Conservation (phyloP, 2,329 filamentous ascomycete species). For the Scedosporium aurantiacum region DNA sequence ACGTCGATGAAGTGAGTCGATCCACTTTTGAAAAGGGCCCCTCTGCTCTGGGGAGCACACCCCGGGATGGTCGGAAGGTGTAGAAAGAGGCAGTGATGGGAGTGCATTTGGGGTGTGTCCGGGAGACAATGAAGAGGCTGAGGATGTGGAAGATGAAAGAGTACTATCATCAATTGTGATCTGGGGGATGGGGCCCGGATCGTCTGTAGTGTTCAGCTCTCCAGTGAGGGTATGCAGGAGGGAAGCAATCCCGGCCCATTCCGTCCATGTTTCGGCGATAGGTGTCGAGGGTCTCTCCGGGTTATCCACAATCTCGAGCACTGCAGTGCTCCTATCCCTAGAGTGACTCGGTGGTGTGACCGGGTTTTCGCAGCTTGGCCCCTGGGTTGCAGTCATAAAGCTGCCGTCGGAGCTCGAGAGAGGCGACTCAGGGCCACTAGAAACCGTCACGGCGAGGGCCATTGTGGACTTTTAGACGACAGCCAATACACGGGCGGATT, state of each 20-base stretch:
- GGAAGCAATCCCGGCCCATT: conserved; percentile 2
- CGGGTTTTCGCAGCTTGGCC: neutral
- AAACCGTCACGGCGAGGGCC: neutral
- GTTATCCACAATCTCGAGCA: neutral
- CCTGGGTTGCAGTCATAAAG: conserved; percentile 3
- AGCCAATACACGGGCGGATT: neutral
- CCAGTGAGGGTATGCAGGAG: neutral
- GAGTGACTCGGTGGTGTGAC: neutral
- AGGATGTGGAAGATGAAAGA: conserved; percentile 8
- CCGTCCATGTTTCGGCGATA: neutral
- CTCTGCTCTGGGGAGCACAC: conserved; percentile 5
- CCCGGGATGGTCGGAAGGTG: neutral
- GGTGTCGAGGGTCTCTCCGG: neutral
- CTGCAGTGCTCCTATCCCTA: neutral
- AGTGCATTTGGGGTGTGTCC: neutral
- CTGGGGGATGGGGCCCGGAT: conserved; percentile 12
- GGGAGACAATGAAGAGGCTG: conserved; percentile 9
- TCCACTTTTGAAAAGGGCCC: conserved; percentile 59
- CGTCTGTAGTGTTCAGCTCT: neutral
- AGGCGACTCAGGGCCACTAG: neutral
- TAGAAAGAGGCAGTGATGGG: neutral
- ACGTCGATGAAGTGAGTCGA: conserved; percentile 41
- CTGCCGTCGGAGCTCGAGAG: conserved; percentile 1
- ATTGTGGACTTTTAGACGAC: neutral
- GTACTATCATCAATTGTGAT: conserved; percentile 16